Base-by-base conservation (phyloP, 1,139 yeast genomes). In the Candida frijolesensis region DNA sequence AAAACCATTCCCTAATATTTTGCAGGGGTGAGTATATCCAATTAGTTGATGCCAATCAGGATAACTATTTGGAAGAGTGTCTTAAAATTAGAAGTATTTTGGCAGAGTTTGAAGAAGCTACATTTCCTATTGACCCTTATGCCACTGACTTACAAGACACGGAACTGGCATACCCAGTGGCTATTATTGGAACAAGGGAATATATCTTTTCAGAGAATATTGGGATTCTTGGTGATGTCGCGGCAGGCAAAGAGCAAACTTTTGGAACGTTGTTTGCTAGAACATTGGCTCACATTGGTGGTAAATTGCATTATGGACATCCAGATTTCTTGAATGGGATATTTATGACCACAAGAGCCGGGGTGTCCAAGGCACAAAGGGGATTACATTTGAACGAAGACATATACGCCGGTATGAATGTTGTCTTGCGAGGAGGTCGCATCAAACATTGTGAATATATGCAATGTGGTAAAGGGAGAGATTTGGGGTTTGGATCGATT, bases 381-480 rank as follows among this genome's bases (percentile, higher is more conserved):
- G 83, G 84, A 0, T 66, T 80, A 39, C 84, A 80, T 60, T 65
- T 80, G 49, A 80, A 80, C 58, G 84, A 80, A 59, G 84, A 79
- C 62, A 79, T 80, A 10, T 80, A 78, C 62, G 84, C 84, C 35
- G 84, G 84, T 5, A 79, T 80, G 77, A 79, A 74, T 57, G 83
- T 80, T 1, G 57, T 77, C 2, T 64, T 76, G 40, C 62, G 84
- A 47, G 84, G 84, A 3, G 84, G 84, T 1, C 64, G 82, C 48
- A 79, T 80, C 54, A 80, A 80, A 54, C 84, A 80, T 58, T 79
- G 83, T 63, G 84, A 80, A 54, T 80, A 78, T 54, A 72, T 77
- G 64, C 84, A 80, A 62, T 80, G 84, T 63, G 84, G 84, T 7
- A 80, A 80, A 57, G 84, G 84, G 4, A 65, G 84, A 52, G 84